Evolutionary conservation across 2,329 filamentous ascomycete species (phyloP).

Genomic region (Cordyceps fumosorosea): DNA sequence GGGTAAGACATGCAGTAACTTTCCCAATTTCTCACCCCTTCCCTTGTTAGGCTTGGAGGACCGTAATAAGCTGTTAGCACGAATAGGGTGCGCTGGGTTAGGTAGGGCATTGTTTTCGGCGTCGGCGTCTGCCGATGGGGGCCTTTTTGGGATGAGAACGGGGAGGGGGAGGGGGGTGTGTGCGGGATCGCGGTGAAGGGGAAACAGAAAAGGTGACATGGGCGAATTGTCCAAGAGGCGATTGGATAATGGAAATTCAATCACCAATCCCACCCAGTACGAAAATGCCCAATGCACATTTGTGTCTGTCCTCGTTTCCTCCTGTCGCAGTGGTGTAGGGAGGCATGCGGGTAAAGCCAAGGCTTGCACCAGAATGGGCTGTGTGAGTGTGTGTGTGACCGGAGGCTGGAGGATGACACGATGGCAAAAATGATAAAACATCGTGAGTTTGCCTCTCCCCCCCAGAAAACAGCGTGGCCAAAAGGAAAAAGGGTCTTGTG

Average conservation of each 20-base stretch:
- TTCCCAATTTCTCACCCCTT: neutral
- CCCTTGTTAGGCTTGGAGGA: neutral
- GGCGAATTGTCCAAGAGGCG: neutral
- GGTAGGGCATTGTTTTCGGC: slow-evolving; percentile 1
- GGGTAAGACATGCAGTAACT: neutral
- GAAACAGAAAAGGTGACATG: neutral
- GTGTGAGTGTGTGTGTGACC: neutral
- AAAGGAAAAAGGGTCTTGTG: slow-evolving; percentile 3
- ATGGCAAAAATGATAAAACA: neutral
- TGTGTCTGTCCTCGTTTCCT: neutral
- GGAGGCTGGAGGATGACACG: too few relatives aligned
- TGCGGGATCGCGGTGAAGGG: neutral
- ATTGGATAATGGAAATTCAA: neutral
- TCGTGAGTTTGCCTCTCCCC: neutral
- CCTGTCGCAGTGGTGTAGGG: neutral
- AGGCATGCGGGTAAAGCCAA: neutral
- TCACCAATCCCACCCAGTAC: too few relatives aligned
- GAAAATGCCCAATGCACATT: neutral
- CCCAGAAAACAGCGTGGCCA: neutral
- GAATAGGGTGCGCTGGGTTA: neutral
- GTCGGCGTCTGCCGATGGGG: slow-evolving; percentile 9
- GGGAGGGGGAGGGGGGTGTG: neutral
- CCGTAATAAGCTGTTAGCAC: neutral
- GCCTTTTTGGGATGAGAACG: neutral
- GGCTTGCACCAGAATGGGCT: neutral